A percentile compares a stretch with the other conserved stretches of the same genome.
Evolutionary conservation across 768 basidiomycete genomes (phyloP).

Genomic region (Auriscalpium orientale): DNA sequence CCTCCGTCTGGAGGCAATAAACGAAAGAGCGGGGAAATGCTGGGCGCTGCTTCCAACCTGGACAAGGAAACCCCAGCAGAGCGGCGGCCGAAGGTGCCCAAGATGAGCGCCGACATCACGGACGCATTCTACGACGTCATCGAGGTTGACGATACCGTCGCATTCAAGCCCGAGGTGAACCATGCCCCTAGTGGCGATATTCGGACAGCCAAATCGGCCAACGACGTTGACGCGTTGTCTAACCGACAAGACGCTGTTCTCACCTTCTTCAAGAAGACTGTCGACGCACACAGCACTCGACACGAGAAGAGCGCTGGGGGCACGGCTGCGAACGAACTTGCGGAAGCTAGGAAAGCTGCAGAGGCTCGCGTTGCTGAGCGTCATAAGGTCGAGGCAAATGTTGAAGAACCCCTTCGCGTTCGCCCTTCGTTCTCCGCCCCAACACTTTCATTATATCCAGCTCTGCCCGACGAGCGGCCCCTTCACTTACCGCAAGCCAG

Average conservation of each 20-base stretch:
- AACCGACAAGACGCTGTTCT: slow-evolving; percentile 42
- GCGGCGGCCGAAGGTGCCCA: slow-evolving; percentile 42
- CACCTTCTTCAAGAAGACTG: slow-evolving; percentile 61
- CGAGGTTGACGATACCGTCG: background rate
- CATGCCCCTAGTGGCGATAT: background rate
- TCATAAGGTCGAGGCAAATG: slow-evolving; percentile 37
- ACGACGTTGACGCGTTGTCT: background rate
- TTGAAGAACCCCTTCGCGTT: background rate
- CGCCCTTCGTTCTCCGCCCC: slow-evolving; percentile 6
- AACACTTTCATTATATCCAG: background rate
- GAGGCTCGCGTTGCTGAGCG: slow-evolving; percentile 65
- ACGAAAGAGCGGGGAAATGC: slow-evolving; percentile 51
- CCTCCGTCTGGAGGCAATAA: slow-evolving; percentile 29
- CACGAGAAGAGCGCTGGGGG: slow-evolving; percentile 56
- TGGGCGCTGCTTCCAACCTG: background rate
- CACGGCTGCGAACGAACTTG: slow-evolving; percentile 50
- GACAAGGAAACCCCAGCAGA: slow-evolving; percentile 19
- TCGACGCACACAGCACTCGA: slow-evolving; percentile 57
- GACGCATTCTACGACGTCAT: background rate
- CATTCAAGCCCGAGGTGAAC: background rate
- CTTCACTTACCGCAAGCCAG: background rate
- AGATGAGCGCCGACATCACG: slow-evolving; percentile 27
- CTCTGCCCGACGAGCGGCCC: background rate
- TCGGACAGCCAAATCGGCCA: background rate
- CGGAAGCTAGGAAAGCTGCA: slow-evolving; percentile 58